phyloP scores from a whole-genome alignment of 75 land plant genomes.

The Larix kaempferi region DNA sequence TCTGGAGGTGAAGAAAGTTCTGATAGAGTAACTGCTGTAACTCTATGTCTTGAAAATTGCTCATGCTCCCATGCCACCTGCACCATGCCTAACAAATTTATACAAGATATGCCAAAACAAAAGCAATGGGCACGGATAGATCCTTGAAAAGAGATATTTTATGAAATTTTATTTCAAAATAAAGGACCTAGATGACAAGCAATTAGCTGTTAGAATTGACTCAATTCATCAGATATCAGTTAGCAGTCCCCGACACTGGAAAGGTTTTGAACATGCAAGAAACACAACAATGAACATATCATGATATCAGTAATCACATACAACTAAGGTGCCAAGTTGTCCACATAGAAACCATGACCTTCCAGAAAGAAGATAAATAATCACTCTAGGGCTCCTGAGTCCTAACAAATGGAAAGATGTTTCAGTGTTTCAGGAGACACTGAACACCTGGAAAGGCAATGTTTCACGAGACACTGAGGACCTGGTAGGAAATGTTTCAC shows the following conservation, averaged over 20 bases:
- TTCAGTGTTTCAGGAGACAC: background rate
- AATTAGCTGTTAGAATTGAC: no score
- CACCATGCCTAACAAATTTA: constrained; percentile 13
- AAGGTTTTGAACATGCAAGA: no score
- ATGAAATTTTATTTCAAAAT: background rate
- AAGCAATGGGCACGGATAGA: background rate
- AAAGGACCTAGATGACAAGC: no score
- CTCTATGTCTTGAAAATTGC: constrained; percentile 94
- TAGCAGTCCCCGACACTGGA: no score
- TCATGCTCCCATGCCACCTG: constrained; percentile 99
- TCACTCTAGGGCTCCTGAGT: background rate
- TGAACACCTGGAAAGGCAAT: no score
- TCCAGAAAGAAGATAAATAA: background rate
- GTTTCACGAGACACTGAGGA: background rate
- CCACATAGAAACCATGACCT: background rate
- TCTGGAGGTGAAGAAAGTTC: constrained; percentile 78
- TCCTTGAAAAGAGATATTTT: background rate
- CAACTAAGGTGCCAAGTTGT: no score
- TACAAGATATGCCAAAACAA: background rate
- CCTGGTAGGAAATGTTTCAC: background rate
- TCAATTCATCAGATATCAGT: background rate
- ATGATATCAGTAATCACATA: no score
- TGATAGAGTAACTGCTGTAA: constrained; percentile 91
- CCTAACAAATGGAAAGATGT: background rate
- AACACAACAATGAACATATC: no score